phyloP scores from a whole-genome alignment of 345 rosid genomes.

The Eucalyptus victrix region DNA sequence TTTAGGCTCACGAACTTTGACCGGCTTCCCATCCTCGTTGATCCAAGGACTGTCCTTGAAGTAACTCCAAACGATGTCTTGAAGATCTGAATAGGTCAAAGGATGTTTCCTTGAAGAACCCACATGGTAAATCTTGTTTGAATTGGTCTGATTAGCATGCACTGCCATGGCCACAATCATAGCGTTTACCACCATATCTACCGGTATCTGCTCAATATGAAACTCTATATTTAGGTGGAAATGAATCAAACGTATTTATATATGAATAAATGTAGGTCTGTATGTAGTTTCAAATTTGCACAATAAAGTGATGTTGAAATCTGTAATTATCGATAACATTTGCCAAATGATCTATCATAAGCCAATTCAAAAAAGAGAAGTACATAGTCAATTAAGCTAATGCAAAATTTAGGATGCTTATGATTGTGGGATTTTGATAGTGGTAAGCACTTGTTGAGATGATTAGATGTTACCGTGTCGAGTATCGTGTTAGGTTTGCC shows the following conservation, averaged over 20 bases:
- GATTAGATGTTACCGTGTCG: conserved; percentile 9
- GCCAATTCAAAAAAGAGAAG: not conserved
- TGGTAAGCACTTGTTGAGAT: not conserved
- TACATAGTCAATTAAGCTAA: not conserved
- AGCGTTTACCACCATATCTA: conserved; percentile 18
- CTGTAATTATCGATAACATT: not conserved
- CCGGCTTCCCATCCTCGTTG: conserved; percentile 16
- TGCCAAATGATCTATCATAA: not conserved
- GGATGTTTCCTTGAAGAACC: conserved; percentile 19
- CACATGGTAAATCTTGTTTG: conserved; percentile 6
- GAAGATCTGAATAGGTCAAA: not conserved
- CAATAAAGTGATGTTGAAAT: not conserved
- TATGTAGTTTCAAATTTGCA: not conserved
- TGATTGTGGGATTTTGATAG: not conserved
- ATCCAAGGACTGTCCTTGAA: conserved; percentile 20
- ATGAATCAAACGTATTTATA: not conserved
- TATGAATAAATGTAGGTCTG: not conserved
- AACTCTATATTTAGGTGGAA: not conserved
- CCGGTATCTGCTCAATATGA: not conserved
- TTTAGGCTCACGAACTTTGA: conserved; percentile 5
- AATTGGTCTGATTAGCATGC: not conserved
- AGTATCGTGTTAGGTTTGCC: conserved; percentile 9
- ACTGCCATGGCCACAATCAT: conserved; percentile 1
- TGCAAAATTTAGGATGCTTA: not conserved
- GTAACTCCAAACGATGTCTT: not conserved